Percentiles rank a stretch among this genome's conserved stretches.
Conservation (phyloP, 768 basidiomycete genomes). For the Dioszegia crocea region DNA sequence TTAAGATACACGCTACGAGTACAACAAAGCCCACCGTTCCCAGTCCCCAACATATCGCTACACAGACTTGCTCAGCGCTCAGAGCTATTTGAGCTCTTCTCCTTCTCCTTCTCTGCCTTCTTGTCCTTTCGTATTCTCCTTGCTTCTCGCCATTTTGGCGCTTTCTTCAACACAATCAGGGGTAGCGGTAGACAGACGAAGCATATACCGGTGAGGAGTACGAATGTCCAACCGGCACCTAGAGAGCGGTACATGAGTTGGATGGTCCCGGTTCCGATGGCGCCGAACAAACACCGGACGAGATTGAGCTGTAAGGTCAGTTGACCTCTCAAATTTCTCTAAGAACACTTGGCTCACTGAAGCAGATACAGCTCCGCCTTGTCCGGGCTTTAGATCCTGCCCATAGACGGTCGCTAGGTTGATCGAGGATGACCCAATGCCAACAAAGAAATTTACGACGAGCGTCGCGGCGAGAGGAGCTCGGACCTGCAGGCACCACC, state of each 20-base stretch:
- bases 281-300: slow-evolving; percentile 44
- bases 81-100: slow-evolving; percentile 1
- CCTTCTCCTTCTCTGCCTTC: slow-evolving; percentile 12
- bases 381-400: slow-evolving; percentile 48
- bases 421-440: slow-evolving; percentile 31
- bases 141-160: slow-evolving; percentile 25
- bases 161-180: slow-evolving; percentile 26
- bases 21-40: too few species aligned
- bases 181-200: slow-evolving; percentile 32
- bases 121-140: slow-evolving; percentile 9
- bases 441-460: slow-evolving; percentile 46
- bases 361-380: slow-evolving; percentile 46
- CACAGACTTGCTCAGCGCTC: too few species aligned
- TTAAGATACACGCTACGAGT: too few species aligned
- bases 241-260: slow-evolving; percentile 35
- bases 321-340: not conserved
- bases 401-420: slow-evolving; percentile 37
- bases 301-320: slow-evolving; percentile 40
- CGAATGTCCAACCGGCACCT: slow-evolving; percentile 45
- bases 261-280: slow-evolving; percentile 38
- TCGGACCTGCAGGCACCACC: slow-evolving; percentile 43
- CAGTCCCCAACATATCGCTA: too few species aligned
- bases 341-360: slow-evolving; percentile 30
- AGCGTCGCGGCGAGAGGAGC: slow-evolving; percentile 45
- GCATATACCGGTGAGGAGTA: slow-evolving; percentile 35